These are phyloP conservation scores for Adansonia gregorii DNA, from an alignment of 441 rosid genomes.

Conservation along the genomic window DNA sequence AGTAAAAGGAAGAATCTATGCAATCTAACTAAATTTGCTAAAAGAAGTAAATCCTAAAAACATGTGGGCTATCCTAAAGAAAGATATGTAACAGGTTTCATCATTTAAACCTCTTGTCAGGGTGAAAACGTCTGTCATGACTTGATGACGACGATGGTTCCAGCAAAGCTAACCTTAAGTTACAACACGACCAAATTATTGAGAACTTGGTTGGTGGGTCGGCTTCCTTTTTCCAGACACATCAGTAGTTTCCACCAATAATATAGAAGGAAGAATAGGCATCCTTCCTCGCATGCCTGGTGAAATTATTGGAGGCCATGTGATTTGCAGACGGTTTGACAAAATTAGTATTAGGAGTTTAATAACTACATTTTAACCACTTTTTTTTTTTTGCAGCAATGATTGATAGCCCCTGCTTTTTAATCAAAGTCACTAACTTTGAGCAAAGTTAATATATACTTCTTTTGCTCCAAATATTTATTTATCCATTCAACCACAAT, in stretches of 20 bases:
- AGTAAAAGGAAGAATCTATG: not conserved
- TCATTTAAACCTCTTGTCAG: not conserved
- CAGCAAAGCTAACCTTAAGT: not conserved
- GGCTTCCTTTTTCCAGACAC: not conserved
- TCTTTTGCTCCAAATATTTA: too few species aligned
- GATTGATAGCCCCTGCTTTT: not conserved
- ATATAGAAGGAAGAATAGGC: not conserved
- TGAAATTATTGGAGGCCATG: slow-evolving; percentile 16
- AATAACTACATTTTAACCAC: not conserved
- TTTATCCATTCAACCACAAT: not conserved
- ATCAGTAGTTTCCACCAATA: not conserved
- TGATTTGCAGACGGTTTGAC: not conserved
- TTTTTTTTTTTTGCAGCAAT: not conserved
- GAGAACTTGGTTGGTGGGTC: slow-evolving; percentile 19
- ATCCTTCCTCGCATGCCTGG: not conserved
- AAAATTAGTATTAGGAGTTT: not conserved
- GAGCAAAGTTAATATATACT: not conserved
- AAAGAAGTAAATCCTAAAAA: slow-evolving; percentile 1
- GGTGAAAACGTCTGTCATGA: not conserved
- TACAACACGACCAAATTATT: not conserved
- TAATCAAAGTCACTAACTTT: too few species aligned
- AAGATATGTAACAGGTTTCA: not conserved
- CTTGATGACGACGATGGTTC: too few species aligned
- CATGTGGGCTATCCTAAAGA: not conserved
- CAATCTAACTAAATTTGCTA: not conserved